Evolutionary conservation across 169 alveolate species (phyloP).

Genomic region (Nephromyces sp.): DNA sequence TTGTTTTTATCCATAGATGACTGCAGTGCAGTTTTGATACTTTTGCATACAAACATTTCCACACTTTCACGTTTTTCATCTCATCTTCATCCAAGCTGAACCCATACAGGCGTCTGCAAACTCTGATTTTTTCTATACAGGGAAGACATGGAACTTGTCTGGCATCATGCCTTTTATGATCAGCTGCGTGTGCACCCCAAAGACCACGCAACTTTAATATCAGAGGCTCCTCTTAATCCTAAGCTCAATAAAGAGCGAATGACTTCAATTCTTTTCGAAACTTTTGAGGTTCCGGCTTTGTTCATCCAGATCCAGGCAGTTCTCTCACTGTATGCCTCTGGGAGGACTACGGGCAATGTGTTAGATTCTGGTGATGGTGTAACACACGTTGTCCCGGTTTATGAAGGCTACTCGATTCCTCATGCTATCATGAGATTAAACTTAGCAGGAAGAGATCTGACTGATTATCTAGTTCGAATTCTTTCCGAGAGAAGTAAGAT

Average conservation of each 20-base stretch:
- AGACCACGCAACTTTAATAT: slow-evolving; percentile 88
- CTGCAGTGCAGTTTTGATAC: too few relatives aligned
- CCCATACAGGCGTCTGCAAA: too few relatives aligned
- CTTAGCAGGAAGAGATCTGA: slow-evolving; percentile 93
- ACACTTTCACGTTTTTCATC: too few relatives aligned
- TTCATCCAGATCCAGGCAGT: slow-evolving; percentile 93
- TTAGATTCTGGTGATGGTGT: slow-evolving; percentile 98
- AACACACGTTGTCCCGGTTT: slow-evolving; percentile 93
- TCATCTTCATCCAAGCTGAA: too few relatives aligned
- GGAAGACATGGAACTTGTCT: slow-evolving; percentile 1
- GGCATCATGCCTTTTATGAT: slow-evolving; percentile 85
- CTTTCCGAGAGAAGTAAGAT: slow-evolving; percentile 89
- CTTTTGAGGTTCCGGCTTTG: slow-evolving; percentile 92
- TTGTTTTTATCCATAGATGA: too few relatives aligned
- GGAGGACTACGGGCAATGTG: slow-evolving; percentile 96
- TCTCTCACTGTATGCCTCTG: slow-evolving; percentile 92
- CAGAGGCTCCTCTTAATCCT: slow-evolving; percentile 97
- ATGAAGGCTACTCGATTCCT: slow-evolving; percentile 77
- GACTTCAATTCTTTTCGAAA: slow-evolving; percentile 84
- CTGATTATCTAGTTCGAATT: slow-evolving; percentile 82
- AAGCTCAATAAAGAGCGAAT: slow-evolving; percentile 90
- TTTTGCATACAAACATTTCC: too few relatives aligned
- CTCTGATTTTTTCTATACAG: neutral
- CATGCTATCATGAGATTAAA: slow-evolving; percentile 64
- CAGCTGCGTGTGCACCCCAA: slow-evolving; percentile 92